A percentile compares a stretch with the other conserved stretches of the same genome.
Evolutionary conservation across 352 stramenopile species (phyloP).

Genomic region (Thalassiosira mediterranea): DNA sequence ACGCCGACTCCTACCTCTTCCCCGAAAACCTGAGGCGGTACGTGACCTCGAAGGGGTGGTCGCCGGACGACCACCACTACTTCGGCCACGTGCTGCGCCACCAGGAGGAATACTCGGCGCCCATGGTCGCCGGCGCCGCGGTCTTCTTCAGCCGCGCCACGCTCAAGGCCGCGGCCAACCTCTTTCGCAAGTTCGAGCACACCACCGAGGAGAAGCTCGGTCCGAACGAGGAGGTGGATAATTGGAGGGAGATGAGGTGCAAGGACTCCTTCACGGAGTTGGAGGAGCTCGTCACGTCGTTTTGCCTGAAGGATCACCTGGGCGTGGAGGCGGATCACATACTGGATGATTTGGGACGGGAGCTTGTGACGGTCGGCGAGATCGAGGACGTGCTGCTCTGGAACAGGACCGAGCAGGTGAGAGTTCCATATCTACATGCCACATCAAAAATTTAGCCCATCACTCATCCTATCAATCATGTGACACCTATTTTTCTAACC

Average conservation of each 20-base stretch:
- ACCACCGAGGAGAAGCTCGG: conserved; percentile 31
- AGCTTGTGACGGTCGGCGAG: conserved; percentile 33
- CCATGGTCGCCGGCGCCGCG: conserved; percentile 44
- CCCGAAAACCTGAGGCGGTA: conserved; percentile 47
- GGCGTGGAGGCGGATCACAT: conserved; percentile 25
- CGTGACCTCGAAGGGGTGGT: conserved; percentile 29
- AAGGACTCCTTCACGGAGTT: conserved; percentile 13
- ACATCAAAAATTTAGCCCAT: too few relatives aligned
- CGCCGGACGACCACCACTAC: conserved; percentile 51
- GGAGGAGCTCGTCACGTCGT: conserved; percentile 40
- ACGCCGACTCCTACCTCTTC: conserved; percentile 58
- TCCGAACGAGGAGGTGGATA: conserved; percentile 35
- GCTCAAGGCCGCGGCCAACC: conserved; percentile 25
- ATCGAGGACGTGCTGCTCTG: conserved; percentile 40
- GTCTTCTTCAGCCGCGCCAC: conserved; percentile 53
- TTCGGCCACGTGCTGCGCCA: conserved; percentile 58
- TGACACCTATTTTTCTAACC: neutral
- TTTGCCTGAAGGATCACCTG: conserved; percentile 49
- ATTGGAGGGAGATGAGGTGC: conserved; percentile 26
- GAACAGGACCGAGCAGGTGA: conserved; percentile 39
- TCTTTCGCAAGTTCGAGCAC: conserved; percentile 43
- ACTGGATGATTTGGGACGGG: conserved; percentile 29
- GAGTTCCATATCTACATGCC: neutral
- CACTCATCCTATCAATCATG: neutral
- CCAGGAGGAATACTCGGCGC: conserved; percentile 31